Base-by-base conservation (phyloP, 2,329 filamentous ascomycete genomes). In the Aspergillus viridinutans region DNA sequence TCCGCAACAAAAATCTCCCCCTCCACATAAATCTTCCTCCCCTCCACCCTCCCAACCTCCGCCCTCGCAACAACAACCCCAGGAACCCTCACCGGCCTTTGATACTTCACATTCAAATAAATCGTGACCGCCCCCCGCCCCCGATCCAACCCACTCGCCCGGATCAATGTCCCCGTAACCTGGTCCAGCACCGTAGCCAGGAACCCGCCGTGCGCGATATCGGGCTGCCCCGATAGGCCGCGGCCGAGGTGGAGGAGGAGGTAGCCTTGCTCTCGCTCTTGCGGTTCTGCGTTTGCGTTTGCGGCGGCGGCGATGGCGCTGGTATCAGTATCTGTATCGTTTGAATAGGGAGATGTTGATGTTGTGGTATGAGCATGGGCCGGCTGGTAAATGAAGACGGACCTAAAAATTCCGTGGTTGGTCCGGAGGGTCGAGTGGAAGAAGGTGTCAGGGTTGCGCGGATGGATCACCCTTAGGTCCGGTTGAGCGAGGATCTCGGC, bases 161-260 rank as follows among this genome's bases (percentile, higher is more conserved):
- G 3, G 29, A 58, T 50, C 26, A 53, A 20, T 7, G 17, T 53
- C 53, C 56, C 56, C 0, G 40, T 52, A 9, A 43, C 53, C 47
- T 58, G 53, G 26, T 58, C 56, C 56, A 58, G 43, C 2, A 55
- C 56, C 4, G 53, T 53, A 4, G 56, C 56, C 8, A 58, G 56
- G 43, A 58, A 58, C 26, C 56, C 56, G 38, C 56, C 56, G 47
- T 58, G 56, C 32, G 53, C 56, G 45, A 58, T 55, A 7, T 38
- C 50, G 1, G 32, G 12, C 20, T 56, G 53, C 8, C 56, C 56
- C 1, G 32, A 47, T 17, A 50, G 23, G 12, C 50, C 56, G 26
- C 10, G 14, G 25, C 56, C 56, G 35, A 55, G n/a, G 14, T 53
- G 56, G 6, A 58, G 14, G n/a, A 58, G 45, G 8, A 53, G 29